Evolutionary conservation across 75 land plant genomes (phyloP).

Genomic region (Isoetes taiwanensis): DNA sequence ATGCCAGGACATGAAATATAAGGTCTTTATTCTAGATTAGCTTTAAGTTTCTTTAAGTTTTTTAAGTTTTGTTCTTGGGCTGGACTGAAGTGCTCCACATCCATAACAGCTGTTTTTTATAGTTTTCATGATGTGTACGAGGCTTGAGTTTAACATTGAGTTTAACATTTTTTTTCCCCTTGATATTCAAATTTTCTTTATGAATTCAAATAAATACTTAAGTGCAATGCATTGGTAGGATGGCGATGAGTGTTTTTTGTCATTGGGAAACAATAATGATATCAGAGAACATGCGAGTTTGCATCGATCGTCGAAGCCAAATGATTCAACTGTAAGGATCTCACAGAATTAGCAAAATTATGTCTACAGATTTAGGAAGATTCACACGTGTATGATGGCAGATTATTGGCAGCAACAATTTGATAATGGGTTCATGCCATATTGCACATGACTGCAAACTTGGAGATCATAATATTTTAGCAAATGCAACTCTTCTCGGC

Average conservation of each 20-base stretch:
- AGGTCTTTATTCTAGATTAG: too few relatives aligned
- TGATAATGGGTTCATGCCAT: slow-evolving; percentile 93
- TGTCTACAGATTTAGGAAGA: neutral
- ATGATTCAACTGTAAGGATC: slow-evolving; percentile 48
- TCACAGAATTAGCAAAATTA: neutral
- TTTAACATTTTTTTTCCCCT: too few relatives aligned
- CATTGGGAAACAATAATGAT: slow-evolving; percentile 58
- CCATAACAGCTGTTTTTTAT: too few relatives aligned
- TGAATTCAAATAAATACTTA: too few relatives aligned
- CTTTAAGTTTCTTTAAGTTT: too few relatives aligned
- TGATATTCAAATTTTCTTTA: too few relatives aligned
- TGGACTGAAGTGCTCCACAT: too few relatives aligned
- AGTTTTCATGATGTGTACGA: too few relatives aligned
- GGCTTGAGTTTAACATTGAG: too few relatives aligned
- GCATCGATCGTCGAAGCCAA: slow-evolving; percentile 75
- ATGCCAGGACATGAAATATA: slow-evolving; percentile 91
- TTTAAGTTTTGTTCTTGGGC: too few relatives aligned
- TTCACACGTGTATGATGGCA: slow-evolving; percentile 13
- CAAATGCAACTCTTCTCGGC: slow-evolving; percentile 71
- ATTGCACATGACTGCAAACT: slow-evolving; percentile 93
- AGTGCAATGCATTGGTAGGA: too few relatives aligned
- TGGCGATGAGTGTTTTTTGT: slow-evolving; percentile 48
- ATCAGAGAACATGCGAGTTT: slow-evolving; percentile 78
- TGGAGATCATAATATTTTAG: slow-evolving; percentile 76
- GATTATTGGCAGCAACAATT: slow-evolving; percentile 77